Base-by-base conservation (phyloP, 805 yeast species). In the Candida palmyrensis region DNA sequence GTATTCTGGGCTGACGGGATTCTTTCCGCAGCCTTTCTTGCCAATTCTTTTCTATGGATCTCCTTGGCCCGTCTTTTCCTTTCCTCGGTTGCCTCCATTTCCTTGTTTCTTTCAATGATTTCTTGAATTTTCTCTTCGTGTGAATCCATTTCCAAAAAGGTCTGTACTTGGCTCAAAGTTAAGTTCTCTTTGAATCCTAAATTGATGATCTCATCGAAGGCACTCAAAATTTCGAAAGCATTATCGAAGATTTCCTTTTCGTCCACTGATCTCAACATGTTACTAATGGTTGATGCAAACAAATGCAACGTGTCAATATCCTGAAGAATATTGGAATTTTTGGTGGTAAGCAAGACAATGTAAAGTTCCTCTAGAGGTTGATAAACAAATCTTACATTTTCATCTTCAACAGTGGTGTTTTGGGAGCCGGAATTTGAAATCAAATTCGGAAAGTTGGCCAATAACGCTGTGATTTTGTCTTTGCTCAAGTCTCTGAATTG, bases 91-190 rank as follows among this genome's bases (percentile, higher is more conserved):
- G 98, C 98, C 61, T 90, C 98, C 50, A 85, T 66, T 64, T 92
- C 98, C 65, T 92, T 92, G 68, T 92, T 92, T 59, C 89, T 79
- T 63, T 87, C 97, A 49, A 92, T 92, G 56, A 92, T 89, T 57
- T 92, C 97, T 68, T 92, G 97, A 53, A 94, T 90, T 69, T 86
- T 90, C 65, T 92, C 99, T 63, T 92, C 98, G 57, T 92, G 97
- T 25, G 95, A 84, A 62, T 92, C 97, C 97, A 92, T 90, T 55
- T 87, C 90, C 66, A 92, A 68, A 62, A 85, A 90, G 9, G 94
- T 85, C 57, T 76, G 78, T 43, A 92, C 83, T 65, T 92, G 97
- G 39, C 79, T 58, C 43, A 82, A 57, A 1, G 92, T 77, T 44
- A 90, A 66, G 59, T 87, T 83, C 58, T 92, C 99, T 44, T 85